Conservation (phyloP, 139 green algal genomes). For the Pseudopediastrum boryanum region DNA sequence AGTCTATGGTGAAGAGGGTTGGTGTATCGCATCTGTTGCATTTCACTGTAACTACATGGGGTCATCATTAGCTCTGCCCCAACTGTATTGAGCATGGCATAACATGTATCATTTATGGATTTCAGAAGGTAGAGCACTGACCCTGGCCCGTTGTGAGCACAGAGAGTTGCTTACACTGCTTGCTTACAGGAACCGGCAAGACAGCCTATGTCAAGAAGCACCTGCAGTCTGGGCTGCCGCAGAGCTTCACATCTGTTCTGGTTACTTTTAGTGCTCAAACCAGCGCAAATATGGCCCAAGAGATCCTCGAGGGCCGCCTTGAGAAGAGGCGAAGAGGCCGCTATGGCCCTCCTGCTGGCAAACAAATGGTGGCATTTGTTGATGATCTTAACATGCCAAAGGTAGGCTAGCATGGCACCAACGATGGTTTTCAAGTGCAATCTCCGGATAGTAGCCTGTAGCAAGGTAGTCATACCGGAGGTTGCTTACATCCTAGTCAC, state of each 20-base stretch:
- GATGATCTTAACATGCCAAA: slow-evolving; percentile 89
- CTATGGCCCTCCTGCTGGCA: slow-evolving; percentile 67
- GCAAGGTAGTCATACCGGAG: too few species aligned
- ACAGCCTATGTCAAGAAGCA: slow-evolving; percentile 72
- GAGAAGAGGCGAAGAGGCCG: slow-evolving; percentile 79
- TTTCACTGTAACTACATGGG: too few species aligned
- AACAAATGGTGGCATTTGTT: slow-evolving; percentile 64
- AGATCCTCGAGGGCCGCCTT: slow-evolving; percentile 70
- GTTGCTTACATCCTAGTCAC: too few species aligned
- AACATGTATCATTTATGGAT: too few species aligned
- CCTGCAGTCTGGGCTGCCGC: slow-evolving; percentile 66
- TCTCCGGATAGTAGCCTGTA: too few species aligned
- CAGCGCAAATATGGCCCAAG: slow-evolving; percentile 74
- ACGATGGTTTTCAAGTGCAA: too few species aligned
- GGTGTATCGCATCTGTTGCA: too few species aligned
- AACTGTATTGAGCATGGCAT: too few species aligned
- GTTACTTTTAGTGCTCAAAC: slow-evolving; percentile 75
- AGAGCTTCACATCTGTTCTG: slow-evolving; percentile 70
- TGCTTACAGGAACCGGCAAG: slow-evolving; percentile 32
- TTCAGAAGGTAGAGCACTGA: too few species aligned
- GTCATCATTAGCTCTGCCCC: too few species aligned
- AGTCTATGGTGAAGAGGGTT: too few species aligned
- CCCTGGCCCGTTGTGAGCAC: too few species aligned
- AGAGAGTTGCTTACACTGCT: neutral
- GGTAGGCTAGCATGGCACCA: slow-evolving; percentile 77